A percentile compares a stretch with the other conserved stretches of the same genome.
Evolutionary conservation across 73 alveolate species (phyloP).

Genomic region (Symbiodinium pilosum): DNA sequence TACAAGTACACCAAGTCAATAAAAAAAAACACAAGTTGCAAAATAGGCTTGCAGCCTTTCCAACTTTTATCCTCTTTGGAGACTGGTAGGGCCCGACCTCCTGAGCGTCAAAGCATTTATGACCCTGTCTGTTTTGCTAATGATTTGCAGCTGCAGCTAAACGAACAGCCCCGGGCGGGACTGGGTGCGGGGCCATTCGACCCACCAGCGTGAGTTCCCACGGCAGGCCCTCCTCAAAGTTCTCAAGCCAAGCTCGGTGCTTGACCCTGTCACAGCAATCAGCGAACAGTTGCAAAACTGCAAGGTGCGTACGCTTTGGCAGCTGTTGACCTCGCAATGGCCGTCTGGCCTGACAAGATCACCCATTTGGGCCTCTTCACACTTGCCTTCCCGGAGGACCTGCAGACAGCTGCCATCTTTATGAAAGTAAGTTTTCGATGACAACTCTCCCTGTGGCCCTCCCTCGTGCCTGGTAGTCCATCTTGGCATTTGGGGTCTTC

Average conservation of each 20-base stretch:
- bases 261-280: not conserved
- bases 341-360: conserved; percentile 45
- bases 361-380: conserved; percentile 65
- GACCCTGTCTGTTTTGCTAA: too few relatives aligned
- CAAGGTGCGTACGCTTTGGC: too few relatives aligned
- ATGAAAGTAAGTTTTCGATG: not conserved
- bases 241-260: conserved; percentile 88
- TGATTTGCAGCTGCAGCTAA: too few relatives aligned
- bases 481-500: conserved; percentile 48
- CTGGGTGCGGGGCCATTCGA: conserved; percentile 34
- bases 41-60: conserved; percentile 18
- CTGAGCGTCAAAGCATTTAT: not conserved
- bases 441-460: not conserved
- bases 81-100: conserved; percentile 86
- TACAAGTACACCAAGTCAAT: too few relatives aligned
- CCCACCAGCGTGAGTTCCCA: conserved; percentile 91
- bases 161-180: too few relatives aligned
- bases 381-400: conserved; percentile 86
- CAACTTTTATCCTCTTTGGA: conserved; percentile 60
- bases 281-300: too few relatives aligned
- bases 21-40: not conserved
- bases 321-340: too few relatives aligned
- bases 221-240: conserved; percentile 93
- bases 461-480: conserved; percentile 72
- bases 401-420: not conserved